Conservation (phyloP, 169 alveolate species). For the Amoebophrya sp. region DNA sequence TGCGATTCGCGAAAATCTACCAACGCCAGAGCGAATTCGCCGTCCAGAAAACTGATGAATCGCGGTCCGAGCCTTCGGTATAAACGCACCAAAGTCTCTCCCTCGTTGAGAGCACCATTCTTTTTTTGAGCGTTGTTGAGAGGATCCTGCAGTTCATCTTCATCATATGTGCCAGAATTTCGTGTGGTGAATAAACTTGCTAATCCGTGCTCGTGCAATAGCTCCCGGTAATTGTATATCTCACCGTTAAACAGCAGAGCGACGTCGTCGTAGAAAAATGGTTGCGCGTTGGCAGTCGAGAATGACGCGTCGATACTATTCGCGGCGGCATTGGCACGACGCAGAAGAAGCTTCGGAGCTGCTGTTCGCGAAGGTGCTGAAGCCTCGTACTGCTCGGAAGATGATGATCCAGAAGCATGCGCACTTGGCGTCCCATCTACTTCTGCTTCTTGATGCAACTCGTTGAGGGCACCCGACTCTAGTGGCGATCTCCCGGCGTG, state of each 20-base stretch:
- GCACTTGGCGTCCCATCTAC: too few species aligned
- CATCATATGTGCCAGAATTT: not conserved
- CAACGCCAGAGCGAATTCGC: slow-evolving; percentile 28
- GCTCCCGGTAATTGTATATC: slow-evolving; percentile 23
- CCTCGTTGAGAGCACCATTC: not conserved
- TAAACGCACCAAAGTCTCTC: not conserved
- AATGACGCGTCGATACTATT: not conserved
- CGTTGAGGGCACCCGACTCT: too few species aligned
- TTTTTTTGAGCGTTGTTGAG: too few species aligned
- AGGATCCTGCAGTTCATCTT: too few species aligned
- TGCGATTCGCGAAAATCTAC: not conserved
- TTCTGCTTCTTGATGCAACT: too few species aligned
- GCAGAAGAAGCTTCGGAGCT: not conserved
- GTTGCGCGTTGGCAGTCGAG: not conserved
- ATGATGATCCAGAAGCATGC: too few species aligned
- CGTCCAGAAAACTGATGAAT: slow-evolving; percentile 16
- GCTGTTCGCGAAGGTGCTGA: not conserved
- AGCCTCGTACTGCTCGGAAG: too few species aligned
- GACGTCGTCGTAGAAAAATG: not conserved
- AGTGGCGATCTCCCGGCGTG: too few species aligned
- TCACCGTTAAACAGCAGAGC: slow-evolving; percentile 25
- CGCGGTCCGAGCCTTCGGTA: not conserved
- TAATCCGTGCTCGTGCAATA: not conserved
- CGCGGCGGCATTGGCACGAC: not conserved
- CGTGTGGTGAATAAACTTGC: not conserved